phyloP scores from a whole-genome alignment of 1,139 yeast genomes.

The Pichia sp. region DNA sequence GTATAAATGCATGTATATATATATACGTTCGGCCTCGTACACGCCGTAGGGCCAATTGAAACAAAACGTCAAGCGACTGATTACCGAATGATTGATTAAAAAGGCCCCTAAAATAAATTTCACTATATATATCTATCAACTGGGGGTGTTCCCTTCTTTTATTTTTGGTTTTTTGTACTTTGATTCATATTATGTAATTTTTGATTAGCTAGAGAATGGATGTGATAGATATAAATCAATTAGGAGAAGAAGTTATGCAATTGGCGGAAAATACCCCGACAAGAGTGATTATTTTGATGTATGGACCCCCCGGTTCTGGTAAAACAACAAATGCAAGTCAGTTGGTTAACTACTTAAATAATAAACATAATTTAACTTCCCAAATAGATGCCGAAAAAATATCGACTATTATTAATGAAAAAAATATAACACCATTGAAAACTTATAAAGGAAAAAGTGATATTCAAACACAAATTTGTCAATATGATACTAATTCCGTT shows the following conservation, averaged over 20 bases:
- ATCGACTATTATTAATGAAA: not conserved
- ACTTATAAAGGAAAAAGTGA: conserved; percentile 4
- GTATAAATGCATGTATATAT: too few species aligned
- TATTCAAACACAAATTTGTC: conserved; percentile 8
- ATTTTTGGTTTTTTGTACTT: too few species aligned
- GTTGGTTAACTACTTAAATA: conserved; percentile 38
- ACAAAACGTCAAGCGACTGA: too few species aligned
- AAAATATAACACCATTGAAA: not conserved
- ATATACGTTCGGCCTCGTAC: too few species aligned
- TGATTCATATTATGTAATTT: too few species aligned
- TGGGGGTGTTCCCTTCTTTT: too few species aligned
- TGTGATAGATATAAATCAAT: not conserved
- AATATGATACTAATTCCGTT: not conserved
- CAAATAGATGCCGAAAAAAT: not conserved
- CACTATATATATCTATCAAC: too few species aligned
- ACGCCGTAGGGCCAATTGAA: too few species aligned
- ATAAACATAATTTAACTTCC: conserved; percentile 1
- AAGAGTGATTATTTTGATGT: conserved; percentile 45
- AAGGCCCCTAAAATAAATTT: too few species aligned
- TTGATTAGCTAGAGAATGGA: not conserved
- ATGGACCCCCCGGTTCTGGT: conserved; percentile 82
- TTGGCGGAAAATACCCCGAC: not conserved
- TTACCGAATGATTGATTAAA: too few species aligned
- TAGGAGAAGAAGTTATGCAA: not conserved
- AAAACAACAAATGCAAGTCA: conserved; percentile 58